These are phyloP conservation scores for Aspergillus hortae DNA, from an alignment of 2,329 filamentous ascomycete species.

Conservation along the genomic window DNA sequence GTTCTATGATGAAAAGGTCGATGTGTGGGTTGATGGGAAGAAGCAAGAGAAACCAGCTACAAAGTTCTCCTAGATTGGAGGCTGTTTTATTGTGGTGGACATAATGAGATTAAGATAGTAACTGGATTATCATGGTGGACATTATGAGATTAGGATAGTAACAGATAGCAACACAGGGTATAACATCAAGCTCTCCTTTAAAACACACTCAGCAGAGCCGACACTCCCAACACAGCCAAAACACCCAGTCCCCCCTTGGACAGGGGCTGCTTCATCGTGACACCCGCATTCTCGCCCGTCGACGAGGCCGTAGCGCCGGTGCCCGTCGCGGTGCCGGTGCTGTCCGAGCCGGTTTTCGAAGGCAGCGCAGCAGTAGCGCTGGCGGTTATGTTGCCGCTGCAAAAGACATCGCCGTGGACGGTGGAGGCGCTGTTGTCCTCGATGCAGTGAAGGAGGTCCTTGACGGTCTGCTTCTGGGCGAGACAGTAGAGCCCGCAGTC, in stretches of 20 bases:
- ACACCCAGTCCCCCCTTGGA: constrained; percentile 30
- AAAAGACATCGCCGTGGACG: constrained; percentile 42
- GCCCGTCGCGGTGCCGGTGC: constrained; percentile 4
- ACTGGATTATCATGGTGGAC: too few species aligned
- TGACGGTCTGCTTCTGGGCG: constrained; percentile 38
- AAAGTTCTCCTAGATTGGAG: too few species aligned
- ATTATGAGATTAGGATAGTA: too few species aligned
- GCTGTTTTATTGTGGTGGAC: too few species aligned
- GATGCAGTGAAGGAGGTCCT: constrained; percentile 39
- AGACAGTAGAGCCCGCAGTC: constrained; percentile 53
- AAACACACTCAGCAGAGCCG: constrained; percentile 23
- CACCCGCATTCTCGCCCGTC: constrained; percentile 15
- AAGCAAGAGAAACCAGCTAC: too few species aligned
- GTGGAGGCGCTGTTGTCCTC: constrained; percentile 33
- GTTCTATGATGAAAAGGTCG: too few species aligned
- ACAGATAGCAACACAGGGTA: too few species aligned
- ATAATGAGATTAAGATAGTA: too few species aligned
- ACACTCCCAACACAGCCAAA: constrained; percentile 29
- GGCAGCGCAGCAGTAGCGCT: constrained; percentile 23
- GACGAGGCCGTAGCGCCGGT: constrained; percentile 4
- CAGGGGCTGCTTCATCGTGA: constrained; percentile 16
- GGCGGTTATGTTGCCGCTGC: constrained; percentile 39
- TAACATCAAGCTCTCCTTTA: constrained; percentile 7
- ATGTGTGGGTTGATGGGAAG: too few species aligned
- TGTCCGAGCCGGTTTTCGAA: constrained; percentile 6